Percentiles rank a stretch among this genome's conserved stretches.
phyloP scores from a whole-genome alignment of 768 basidiomycete genomes.

The Lactarius pseudohatsudake region DNA sequence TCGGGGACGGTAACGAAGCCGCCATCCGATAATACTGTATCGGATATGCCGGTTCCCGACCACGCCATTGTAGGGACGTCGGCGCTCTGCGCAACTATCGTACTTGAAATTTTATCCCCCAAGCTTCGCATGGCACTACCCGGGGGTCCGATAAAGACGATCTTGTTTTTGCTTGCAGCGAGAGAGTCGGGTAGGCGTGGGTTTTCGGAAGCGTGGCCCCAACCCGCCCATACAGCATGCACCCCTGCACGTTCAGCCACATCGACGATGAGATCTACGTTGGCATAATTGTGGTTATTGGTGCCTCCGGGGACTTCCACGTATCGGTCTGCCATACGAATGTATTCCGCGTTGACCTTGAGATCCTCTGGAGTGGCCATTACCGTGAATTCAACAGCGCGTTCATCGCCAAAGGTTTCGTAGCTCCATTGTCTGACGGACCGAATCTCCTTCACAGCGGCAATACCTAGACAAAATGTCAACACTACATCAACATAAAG shows the following conservation, averaged over 20 bases:
- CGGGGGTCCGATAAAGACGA: slow-evolving; percentile 98
- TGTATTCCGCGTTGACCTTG: slow-evolving; percentile 99
- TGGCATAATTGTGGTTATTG: slow-evolving; percentile 99
- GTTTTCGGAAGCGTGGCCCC: slow-evolving; percentile 99
- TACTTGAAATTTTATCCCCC: slow-evolving; percentile 99
- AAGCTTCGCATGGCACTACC: slow-evolving; percentile 98
- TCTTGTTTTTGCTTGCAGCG: slow-evolving; percentile 88
- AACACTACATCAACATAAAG: background rate
- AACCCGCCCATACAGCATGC: slow-evolving; percentile 99
- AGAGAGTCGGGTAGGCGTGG: slow-evolving; percentile 94
- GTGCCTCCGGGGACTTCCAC: slow-evolving; percentile 98
- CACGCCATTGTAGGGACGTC: slow-evolving; percentile 98
- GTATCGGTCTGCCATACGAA: slow-evolving; percentile 99
- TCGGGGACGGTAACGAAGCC: slow-evolving; percentile 97
- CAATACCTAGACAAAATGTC: slow-evolving; percentile 68
- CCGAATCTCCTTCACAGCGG: slow-evolving; percentile 98
- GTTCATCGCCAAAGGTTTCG: slow-evolving; percentile 96
- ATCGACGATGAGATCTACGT: slow-evolving; percentile 98
- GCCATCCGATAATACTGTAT: slow-evolving; percentile 77
- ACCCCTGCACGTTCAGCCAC: slow-evolving; percentile 96
- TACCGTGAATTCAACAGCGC: slow-evolving; percentile 96
- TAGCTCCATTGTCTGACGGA: slow-evolving; percentile 99
- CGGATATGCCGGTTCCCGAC: slow-evolving; percentile 93
- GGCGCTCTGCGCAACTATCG: slow-evolving; percentile 97
- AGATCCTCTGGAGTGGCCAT: slow-evolving; percentile 99